Evolutionary conservation across 352 stramenopile genomes (phyloP).

Genomic region (Elongisporangium anandrum): DNA sequence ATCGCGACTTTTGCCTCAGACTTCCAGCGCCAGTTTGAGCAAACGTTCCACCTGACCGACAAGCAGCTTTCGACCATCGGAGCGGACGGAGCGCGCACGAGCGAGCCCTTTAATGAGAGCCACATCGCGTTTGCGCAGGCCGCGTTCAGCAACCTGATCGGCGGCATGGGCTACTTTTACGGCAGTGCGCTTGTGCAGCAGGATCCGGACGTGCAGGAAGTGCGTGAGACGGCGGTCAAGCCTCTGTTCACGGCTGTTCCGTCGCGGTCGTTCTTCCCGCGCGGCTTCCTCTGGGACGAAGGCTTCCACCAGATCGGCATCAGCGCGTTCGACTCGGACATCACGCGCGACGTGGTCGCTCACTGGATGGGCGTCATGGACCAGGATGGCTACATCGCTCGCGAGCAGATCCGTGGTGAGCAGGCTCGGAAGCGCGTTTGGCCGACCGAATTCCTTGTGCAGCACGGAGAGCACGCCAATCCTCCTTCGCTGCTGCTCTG

Average conservation of each 20-base stretch:
- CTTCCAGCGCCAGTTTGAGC: slow-evolving; percentile 61
- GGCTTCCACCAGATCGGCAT: slow-evolving; percentile 92
- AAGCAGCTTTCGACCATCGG: slow-evolving; percentile 18
- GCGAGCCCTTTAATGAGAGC: slow-evolving; percentile 35
- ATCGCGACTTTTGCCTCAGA: slow-evolving; percentile 15
- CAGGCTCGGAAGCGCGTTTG: slow-evolving; percentile 60
- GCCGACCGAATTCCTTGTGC: slow-evolving; percentile 86
- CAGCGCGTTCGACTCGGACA: slow-evolving; percentile 57
- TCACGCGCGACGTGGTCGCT: slow-evolving; percentile 76
- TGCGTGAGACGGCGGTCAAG: slow-evolving; percentile 36
- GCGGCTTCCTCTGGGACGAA: slow-evolving; percentile 94
- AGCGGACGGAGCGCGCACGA: neutral
- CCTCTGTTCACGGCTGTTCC: slow-evolving; percentile 87
- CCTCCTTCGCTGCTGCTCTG: slow-evolving; percentile 87
- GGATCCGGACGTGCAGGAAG: slow-evolving; percentile 26
- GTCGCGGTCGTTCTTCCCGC: slow-evolving; percentile 92
- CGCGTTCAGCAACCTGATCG: slow-evolving; percentile 88
- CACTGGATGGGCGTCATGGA: slow-evolving; percentile 90
- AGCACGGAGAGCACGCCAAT: slow-evolving; percentile 90
- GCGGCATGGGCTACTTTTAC: slow-evolving; percentile 89
- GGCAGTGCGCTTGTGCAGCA: slow-evolving; percentile 75
- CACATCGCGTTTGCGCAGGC: slow-evolving; percentile 75
- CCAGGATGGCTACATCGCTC: slow-evolving; percentile 87
- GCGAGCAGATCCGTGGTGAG: slow-evolving; percentile 87
- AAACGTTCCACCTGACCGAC: slow-evolving; percentile 38